A percentile compares a stretch with the other conserved stretches of the same genome.
phyloP scores from a whole-genome alignment of 371 early-diverging fungal genomes.

The Aphelidium insulamus region DNA sequence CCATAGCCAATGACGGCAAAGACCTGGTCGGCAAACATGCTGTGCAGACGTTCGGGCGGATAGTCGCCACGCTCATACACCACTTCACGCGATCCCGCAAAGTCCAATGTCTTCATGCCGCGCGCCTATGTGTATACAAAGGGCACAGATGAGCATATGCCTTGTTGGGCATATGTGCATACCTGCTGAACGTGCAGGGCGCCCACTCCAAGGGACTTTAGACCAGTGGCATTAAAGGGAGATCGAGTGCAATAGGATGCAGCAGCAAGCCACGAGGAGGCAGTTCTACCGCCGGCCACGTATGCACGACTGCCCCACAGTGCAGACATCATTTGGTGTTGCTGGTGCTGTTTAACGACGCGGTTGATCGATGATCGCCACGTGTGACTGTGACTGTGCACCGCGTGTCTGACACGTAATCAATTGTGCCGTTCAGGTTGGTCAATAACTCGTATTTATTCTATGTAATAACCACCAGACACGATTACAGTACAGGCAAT shows the following conservation, averaged over 20 bases:
- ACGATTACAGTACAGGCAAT: no score
- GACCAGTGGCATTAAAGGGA: conserved; percentile 10
- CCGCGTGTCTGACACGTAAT: no score
- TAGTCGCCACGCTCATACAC: conserved; percentile 90
- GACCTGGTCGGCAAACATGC: conserved; percentile 79
- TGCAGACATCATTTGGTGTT: no score
- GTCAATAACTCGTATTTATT: no score
- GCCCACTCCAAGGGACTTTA: neutral
- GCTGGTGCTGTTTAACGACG: no score
- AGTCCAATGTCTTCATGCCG: conserved; percentile 76
- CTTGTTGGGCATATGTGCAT: no score
- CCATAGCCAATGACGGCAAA: conserved; percentile 94
- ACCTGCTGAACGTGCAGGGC: no score
- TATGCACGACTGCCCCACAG: no score
- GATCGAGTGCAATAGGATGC: conserved; percentile 10
- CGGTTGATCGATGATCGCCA: no score
- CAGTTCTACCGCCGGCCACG: neutral
- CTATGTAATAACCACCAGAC: no score
- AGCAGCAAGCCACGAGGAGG: conserved; percentile 6
- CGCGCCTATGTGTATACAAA: conserved; percentile 20
- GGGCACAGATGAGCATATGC: neutral
- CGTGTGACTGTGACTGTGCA: no score
- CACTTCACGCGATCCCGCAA: conserved; percentile 75
- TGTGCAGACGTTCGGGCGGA: conserved; percentile 67
- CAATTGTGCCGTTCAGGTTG: no score